These are phyloP conservation scores for Arachnomyces sp. DNA, from an alignment of 2,329 filamentous ascomycete species.

Conservation along the genomic window DNA sequence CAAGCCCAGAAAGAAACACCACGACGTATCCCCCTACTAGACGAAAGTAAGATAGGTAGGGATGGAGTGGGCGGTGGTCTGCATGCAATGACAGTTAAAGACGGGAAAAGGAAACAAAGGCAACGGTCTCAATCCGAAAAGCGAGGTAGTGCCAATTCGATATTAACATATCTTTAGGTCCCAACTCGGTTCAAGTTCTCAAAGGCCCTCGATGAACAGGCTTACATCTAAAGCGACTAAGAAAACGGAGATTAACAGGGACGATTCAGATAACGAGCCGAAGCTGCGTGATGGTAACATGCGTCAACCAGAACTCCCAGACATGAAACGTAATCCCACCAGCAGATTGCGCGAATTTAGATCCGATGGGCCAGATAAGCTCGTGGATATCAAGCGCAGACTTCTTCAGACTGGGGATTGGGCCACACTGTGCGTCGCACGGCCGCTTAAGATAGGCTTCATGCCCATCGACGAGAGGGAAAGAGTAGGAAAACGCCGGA, in stretches of 20 bases:
- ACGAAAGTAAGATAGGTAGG: neutral
- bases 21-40: neutral
- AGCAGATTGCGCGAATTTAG: neutral
- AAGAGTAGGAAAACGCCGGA: conserved; percentile 28
- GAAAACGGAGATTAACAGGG: neutral
- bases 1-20: conserved; percentile 10
- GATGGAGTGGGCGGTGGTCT: neutral
- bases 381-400: conserved; percentile 24
- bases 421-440: conserved; percentile 27
- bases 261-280: neutral
- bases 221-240: too few relatives aligned
- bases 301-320: neutral
- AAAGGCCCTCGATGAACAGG: too few relatives aligned
- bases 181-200: too few relatives aligned
- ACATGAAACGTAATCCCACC: neutral
- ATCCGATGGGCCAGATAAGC: conserved; percentile 3
- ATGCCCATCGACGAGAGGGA: conserved; percentile 21
- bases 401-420: conserved; percentile 30
- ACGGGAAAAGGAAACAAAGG: neutral
- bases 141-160: neutral
- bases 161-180: too few relatives aligned
- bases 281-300: neutral
- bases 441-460: conserved; percentile 27
- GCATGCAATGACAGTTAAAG: neutral
- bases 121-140: neutral